Conservation (phyloP, 2,329 filamentous ascomycete species). For the Tolypocladium nubicola region DNA sequence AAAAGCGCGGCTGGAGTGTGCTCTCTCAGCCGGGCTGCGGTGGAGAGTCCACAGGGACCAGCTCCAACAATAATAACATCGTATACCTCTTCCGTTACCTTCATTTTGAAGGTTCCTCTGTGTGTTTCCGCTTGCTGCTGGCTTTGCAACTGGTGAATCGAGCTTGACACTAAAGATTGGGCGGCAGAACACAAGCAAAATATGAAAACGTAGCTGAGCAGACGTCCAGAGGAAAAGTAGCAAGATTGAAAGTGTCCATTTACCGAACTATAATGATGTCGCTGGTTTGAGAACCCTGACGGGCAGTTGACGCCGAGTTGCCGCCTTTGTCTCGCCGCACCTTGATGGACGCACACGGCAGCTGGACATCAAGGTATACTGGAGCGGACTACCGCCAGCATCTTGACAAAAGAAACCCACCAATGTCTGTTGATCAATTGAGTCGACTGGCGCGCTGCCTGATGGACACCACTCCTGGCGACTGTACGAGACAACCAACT, state of each 20-base stretch:
- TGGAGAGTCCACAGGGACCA: conserved; percentile 64
- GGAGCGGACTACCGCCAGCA: not conserved
- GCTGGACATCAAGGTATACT: not conserved
- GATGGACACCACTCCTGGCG: too few species aligned
- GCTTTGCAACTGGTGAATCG: not conserved
- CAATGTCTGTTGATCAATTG: not conserved
- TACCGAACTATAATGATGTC: not conserved
- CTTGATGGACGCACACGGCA: not conserved
- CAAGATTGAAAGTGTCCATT: not conserved
- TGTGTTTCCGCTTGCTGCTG: not conserved
- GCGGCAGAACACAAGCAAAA: not conserved
- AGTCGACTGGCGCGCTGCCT: too few species aligned
- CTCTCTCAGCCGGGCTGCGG: conserved; percentile 62
- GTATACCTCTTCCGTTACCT: conserved; percentile 28
- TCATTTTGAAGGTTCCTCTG: not conserved
- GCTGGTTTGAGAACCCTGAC: not conserved
- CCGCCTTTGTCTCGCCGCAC: not conserved
- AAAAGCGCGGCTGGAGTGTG: conserved; percentile 68
- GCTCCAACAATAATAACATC: conserved; percentile 66
- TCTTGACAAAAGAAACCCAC: not conserved
- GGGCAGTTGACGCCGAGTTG: not conserved
- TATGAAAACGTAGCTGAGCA: not conserved
- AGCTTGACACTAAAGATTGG: not conserved
- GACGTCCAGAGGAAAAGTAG: not conserved
- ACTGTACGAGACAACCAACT: too few species aligned